Conservation (phyloP, 2,329 filamentous ascomycete species). For the Pseudogymnoascus sp. region DNA sequence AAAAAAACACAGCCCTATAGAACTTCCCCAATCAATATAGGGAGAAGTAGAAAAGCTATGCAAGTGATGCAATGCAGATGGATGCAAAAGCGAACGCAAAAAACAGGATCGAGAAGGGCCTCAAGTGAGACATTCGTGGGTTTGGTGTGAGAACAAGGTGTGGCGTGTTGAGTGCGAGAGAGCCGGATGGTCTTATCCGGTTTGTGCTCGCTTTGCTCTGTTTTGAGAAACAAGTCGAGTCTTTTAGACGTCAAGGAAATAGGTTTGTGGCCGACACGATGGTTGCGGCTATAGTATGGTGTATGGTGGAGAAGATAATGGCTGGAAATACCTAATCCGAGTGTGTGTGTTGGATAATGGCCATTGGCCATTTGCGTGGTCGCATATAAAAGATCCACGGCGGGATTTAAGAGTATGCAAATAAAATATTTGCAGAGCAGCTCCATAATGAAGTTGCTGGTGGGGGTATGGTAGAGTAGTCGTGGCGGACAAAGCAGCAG, state of each 20-base stretch:
- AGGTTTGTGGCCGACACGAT: constrained; percentile 2
- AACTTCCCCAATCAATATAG: neutral
- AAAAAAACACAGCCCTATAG: constrained; percentile 3
- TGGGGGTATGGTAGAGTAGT: neutral
- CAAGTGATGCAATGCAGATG: neutral
- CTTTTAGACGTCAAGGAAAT: constrained; percentile 7
- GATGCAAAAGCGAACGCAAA: constrained; percentile 2
- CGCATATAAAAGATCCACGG: neutral
- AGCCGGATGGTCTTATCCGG: neutral
- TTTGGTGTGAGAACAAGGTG: neutral
- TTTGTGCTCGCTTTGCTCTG: neutral
- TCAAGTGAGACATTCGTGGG: constrained; percentile 3
- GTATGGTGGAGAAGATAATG: neutral
- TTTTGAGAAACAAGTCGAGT: neutral
- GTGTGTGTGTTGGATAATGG: neutral
- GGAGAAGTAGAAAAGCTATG: constrained; percentile 1
- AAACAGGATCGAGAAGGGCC: constrained; percentile 5
- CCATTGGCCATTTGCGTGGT: neutral
- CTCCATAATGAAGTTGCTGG: neutral
- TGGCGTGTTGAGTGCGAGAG: neutral
- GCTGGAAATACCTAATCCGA: neutral
- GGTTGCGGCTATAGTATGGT: constrained; percentile 1
- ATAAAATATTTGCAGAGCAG: constrained; percentile 3
- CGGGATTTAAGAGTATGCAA: neutral
- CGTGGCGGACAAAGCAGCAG: neutral